These are phyloP conservation scores for Elongisporangium senticosum DNA, from an alignment of 352 stramenopile genomes.

Conservation along the genomic window DNA sequence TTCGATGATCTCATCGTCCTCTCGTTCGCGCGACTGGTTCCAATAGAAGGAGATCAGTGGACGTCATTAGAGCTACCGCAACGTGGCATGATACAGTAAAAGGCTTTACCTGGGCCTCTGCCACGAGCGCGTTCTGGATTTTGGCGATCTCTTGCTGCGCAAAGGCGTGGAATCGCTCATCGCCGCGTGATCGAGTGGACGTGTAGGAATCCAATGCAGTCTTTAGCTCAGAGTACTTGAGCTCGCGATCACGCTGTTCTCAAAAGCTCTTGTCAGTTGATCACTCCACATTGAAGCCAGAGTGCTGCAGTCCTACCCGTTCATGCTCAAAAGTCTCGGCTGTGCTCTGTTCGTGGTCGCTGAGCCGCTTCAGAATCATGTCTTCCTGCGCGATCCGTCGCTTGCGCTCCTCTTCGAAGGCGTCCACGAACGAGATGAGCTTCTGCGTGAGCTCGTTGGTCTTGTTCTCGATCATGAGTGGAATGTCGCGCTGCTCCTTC, in stretches of 20 bases:
- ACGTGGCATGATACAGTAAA: neutral
- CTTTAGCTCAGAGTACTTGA: constrained; percentile 70
- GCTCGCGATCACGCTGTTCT: constrained; percentile 15
- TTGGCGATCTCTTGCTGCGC: constrained; percentile 67
- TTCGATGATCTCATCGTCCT: constrained; percentile 93
- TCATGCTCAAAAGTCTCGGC: constrained; percentile 70
- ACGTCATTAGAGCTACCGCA: neutral
- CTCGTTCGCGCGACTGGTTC: constrained; percentile 64
- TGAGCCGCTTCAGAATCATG: constrained; percentile 89
- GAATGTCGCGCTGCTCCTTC: constrained; percentile 86
- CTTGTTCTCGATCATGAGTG: constrained; percentile 83
- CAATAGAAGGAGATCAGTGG: neutral
- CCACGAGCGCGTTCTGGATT: constrained; percentile 71
- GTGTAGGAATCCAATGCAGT: constrained; percentile 63
- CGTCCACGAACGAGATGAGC: constrained; percentile 83
- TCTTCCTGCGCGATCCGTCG: constrained; percentile 81
- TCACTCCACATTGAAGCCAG: neutral
- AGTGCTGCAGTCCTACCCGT: constrained; percentile 20
- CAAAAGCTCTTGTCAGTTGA: neutral
- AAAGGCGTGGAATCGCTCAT: constrained; percentile 72
- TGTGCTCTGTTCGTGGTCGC: constrained; percentile 77
- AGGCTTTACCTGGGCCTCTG: constrained; percentile 51
- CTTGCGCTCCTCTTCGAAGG: constrained; percentile 84
- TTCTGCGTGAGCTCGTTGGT: constrained; percentile 88
- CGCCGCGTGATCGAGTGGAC: constrained; percentile 60